These are phyloP conservation scores for Ulmus americana DNA, from an alignment of 331 rosid species.

Conservation along the genomic window DNA sequence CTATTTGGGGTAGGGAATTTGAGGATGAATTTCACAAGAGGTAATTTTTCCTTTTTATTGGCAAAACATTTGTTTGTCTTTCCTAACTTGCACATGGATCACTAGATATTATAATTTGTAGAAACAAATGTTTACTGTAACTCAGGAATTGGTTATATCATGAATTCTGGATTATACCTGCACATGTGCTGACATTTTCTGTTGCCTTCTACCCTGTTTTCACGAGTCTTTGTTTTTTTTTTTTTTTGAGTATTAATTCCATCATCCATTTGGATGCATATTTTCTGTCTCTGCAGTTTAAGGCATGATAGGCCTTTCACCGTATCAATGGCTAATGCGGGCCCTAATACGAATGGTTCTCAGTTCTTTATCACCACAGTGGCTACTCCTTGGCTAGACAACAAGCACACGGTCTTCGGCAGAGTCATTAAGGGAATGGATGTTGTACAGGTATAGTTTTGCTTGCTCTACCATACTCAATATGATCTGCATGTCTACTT, in stretches of 20 bases:
- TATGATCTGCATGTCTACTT: neutral
- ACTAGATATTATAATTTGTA: no score
- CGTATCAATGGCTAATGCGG: conserved; percentile 90
- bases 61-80: neutral
- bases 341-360: conserved; percentile 82
- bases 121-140: no score
- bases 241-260: neutral
- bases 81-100: no score
- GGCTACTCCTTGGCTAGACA: conserved; percentile 97
- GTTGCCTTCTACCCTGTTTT: neutral
- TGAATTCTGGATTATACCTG: neutral
- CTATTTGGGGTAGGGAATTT: conserved; percentile 98
- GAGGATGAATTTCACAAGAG: conserved; percentile 98
- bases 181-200: neutral
- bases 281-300: conserved; percentile 48
- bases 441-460: conserved; percentile 73
- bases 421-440: conserved; percentile 93
- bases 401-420: conserved; percentile 91
- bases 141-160: no score
- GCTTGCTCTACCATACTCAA: neutral
- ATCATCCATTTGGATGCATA: conserved; percentile 1
- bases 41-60: conserved; percentile 28
- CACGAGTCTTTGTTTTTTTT: neutral
- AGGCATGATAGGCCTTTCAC: conserved; percentile 95
- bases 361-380: conserved; percentile 97